phyloP scores from a whole-genome alignment of 139 green algal genomes.

The Chlorella sp. region DNA sequence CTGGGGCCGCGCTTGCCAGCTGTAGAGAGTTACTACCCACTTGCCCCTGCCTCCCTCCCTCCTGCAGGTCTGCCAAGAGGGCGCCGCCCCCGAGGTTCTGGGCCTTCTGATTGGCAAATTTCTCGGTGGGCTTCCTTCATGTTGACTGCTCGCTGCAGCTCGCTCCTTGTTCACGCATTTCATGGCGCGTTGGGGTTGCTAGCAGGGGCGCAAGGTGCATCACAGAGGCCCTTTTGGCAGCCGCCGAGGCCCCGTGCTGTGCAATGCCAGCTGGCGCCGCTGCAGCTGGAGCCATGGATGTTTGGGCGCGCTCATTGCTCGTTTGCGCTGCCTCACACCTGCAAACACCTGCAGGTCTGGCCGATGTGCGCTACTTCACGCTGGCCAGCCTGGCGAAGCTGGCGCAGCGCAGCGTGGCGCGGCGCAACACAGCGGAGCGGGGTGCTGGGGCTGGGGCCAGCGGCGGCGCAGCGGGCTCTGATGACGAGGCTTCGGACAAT shows the following conservation, averaged over 20 bases:
- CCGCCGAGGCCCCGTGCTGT: too few relatives aligned
- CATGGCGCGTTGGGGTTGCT: too few relatives aligned
- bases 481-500: not conserved
- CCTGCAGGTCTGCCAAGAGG: not conserved
- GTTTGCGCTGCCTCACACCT: too few relatives aligned
- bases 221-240: too few relatives aligned
- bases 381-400: slow-evolving; percentile 50
- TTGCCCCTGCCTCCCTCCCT: too few relatives aligned
- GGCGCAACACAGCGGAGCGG: not conserved
- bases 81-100: slow-evolving; percentile 51
- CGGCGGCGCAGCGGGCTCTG: not conserved
- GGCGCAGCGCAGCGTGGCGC: slow-evolving; percentile 28
- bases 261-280: too few relatives aligned
- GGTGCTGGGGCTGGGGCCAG: not conserved
- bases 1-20: too few relatives aligned
- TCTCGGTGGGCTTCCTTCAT: not conserved
- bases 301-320: too few relatives aligned
- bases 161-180: too few relatives aligned
- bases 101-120: slow-evolving; percentile 62
- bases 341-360: slow-evolving; percentile 23
- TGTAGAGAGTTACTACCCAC: too few relatives aligned
- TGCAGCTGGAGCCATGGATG: too few relatives aligned
- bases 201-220: too few relatives aligned
- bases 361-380: slow-evolving; percentile 77
- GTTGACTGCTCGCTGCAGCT: not conserved